phyloP scores from a whole-genome alignment of 106 monocot species.

The Platanthera zijinensis region DNA sequence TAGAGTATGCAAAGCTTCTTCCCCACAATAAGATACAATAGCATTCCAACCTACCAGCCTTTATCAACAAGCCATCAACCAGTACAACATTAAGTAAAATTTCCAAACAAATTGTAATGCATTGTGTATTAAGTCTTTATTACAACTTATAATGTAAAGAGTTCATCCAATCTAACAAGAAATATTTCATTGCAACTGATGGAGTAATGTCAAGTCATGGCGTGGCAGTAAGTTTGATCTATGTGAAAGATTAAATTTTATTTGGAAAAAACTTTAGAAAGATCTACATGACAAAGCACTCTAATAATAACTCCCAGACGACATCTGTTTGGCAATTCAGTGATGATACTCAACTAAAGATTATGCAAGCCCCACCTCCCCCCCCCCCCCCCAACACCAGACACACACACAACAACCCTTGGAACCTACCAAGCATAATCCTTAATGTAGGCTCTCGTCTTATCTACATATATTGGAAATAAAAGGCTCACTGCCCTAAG shows the following conservation, averaged over 20 bases:
- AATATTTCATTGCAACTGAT: neutral
- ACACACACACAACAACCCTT: too few species aligned
- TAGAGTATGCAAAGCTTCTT: neutral
- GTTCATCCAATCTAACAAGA: neutral
- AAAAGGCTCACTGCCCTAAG: neutral
- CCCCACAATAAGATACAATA: neutral
- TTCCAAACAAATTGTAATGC: neutral
- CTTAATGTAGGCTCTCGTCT: neutral
- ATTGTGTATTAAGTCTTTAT: neutral
- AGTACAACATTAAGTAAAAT: neutral
- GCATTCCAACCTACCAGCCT: neutral
- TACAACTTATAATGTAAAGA: neutral
- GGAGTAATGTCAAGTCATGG: neutral
- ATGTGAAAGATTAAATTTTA: neutral
- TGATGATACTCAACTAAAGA: too few species aligned
- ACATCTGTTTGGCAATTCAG: too few species aligned
- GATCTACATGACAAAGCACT: too few species aligned
- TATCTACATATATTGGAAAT: neutral
- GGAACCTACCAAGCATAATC: too few species aligned
- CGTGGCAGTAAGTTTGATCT: neutral
- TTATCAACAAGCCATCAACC: neutral
- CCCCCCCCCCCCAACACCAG: too few species aligned
- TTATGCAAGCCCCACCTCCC: too few species aligned
- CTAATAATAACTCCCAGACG: too few species aligned
- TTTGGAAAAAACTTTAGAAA: too few species aligned